Percentiles rank a stretch among this genome's conserved stretches.
Evolutionary conservation across 1,284 basidiomycete genomes (phyloP).

Genomic region (Pulchroboletus neoregius): DNA sequence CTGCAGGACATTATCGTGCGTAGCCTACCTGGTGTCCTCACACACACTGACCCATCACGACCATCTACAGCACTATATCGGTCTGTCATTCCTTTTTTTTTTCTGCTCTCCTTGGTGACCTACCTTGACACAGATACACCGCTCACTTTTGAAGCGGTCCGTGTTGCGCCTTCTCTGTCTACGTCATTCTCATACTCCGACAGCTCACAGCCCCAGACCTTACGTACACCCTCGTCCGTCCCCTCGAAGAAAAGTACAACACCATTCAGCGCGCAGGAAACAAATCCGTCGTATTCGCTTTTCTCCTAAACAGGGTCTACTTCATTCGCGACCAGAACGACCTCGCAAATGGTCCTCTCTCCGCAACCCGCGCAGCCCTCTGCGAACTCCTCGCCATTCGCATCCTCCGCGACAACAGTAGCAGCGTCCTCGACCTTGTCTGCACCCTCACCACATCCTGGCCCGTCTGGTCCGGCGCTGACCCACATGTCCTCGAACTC

Average conservation of each 20-base stretch:
- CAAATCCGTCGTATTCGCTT: slow-evolving; percentile 79
- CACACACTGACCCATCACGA: slow-evolving; percentile 10
- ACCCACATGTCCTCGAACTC: slow-evolving; percentile 53
- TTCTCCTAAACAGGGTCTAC: slow-evolving; percentile 85
- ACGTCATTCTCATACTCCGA: slow-evolving; percentile 12
- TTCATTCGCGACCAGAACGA: slow-evolving; percentile 70
- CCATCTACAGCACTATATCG: slow-evolving; percentile 28
- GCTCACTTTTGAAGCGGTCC: slow-evolving; percentile 30
- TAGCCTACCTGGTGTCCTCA: slow-evolving; percentile 1
- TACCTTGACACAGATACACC: slow-evolving; percentile 25
- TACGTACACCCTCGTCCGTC: slow-evolving; percentile 80
- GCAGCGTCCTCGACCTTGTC: slow-evolving; percentile 73
- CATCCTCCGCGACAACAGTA: slow-evolving; percentile 73
- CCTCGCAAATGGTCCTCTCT: slow-evolving; percentile 64
- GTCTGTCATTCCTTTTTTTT: slow-evolving; percentile 15
- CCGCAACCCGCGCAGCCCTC: slow-evolving; percentile 69
- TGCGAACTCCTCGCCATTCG: slow-evolving; percentile 90
- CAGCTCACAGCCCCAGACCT: slow-evolving; percentile 80
- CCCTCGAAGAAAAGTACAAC: slow-evolving; percentile 70
- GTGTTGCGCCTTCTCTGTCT: slow-evolving; percentile 6
- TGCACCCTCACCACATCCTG: slow-evolving; percentile 83
- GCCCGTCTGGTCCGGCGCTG: slow-evolving; percentile 84
- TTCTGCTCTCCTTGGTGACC: not conserved
- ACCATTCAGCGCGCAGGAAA: slow-evolving; percentile 61
- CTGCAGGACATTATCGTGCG: slow-evolving; percentile 58